Percentiles rank a stretch among this genome's conserved stretches.
These are phyloP conservation scores for Staphylotrichum longicolle DNA, from an alignment of 495 filamentous ascomycete genomes.

Conservation along the genomic window DNA sequence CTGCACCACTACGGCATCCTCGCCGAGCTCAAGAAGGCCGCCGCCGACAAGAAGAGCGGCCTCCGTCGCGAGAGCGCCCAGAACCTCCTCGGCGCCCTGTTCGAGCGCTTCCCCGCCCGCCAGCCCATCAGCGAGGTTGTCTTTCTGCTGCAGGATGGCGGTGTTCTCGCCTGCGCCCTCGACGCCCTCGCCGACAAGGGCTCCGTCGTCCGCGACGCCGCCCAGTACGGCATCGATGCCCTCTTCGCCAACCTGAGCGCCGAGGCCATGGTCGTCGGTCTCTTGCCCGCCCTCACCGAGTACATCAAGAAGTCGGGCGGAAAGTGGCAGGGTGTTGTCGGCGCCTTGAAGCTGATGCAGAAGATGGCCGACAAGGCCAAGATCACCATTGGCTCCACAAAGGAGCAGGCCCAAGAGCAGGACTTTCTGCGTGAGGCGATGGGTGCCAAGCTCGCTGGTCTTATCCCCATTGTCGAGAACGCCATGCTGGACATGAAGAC, in stretches of 20 bases:
- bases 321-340: conserved; percentile 95
- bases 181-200: conserved; percentile 92
- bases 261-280: conserved; percentile 75
- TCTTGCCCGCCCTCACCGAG: conserved; percentile 67
- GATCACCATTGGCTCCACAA: conserved; percentile 69
- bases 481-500: conserved; percentile 96
- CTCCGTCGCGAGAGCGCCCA: conserved; percentile 85
- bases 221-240: conserved; percentile 90
- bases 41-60: conserved; percentile 91
- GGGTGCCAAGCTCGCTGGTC: conserved; percentile 82
- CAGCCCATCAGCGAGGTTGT: conserved; percentile 77
- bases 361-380: conserved; percentile 92
- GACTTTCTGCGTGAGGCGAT: conserved; percentile 86
- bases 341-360: conserved; percentile 75
- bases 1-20: conserved; percentile 71
- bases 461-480: conserved; percentile 89
- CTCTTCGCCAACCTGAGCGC: conserved; percentile 74
- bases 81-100: conserved; percentile 88
- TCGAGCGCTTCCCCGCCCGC: conserved; percentile 79
- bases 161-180: conserved; percentile 67
- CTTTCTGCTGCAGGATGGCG: conserved; percentile 76
- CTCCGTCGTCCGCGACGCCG: conserved; percentile 79
- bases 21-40: conserved; percentile 74
- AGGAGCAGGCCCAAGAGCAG: conserved; percentile 78
- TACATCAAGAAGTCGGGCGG: conserved; percentile 78